phyloP scores from a whole-genome alignment of 352 stramenopile species.

The Thraustochytrium striatum region DNA sequence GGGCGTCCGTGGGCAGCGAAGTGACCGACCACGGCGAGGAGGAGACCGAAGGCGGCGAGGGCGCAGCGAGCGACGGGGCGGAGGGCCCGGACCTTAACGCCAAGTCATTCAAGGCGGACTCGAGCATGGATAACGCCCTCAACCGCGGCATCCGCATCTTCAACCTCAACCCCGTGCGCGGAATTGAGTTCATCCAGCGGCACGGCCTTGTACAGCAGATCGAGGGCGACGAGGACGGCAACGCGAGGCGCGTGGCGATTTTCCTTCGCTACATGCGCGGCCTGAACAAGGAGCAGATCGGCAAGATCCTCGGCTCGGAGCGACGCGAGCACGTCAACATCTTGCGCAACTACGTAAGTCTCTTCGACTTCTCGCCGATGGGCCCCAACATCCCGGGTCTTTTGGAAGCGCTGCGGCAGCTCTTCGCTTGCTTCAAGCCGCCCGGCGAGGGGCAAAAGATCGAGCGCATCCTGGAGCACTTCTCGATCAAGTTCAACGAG shows the following conservation, averaged over 20 bases:
- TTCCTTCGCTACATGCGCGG: constrained; percentile 25
- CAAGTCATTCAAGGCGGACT: constrained; percentile 23
- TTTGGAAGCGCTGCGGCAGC: background rate
- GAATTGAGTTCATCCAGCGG: constrained; percentile 28
- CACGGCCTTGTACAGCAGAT: constrained; percentile 27
- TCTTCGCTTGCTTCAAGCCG: constrained; percentile 39
- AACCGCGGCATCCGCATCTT: constrained; percentile 39
- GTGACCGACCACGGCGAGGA: background rate
- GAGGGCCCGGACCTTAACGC: background rate
- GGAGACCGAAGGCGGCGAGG: background rate
- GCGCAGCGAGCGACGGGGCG: background rate
- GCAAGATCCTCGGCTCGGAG: constrained; percentile 30
- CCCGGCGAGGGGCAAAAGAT: constrained; percentile 43
- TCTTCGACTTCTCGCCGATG: constrained; percentile 1
- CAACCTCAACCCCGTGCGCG: constrained; percentile 39
- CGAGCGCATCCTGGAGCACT: constrained; percentile 25
- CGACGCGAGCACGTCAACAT: background rate
- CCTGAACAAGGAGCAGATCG: constrained; percentile 45
- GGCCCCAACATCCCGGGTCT: constrained; percentile 26
- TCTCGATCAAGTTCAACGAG: constrained; percentile 40
- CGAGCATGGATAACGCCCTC: constrained; percentile 13
- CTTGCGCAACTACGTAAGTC: constrained; percentile 24
- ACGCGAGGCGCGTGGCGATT: constrained; percentile 26
- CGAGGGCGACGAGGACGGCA: background rate
- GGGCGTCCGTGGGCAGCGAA: background rate